Evolutionary conservation across 805 yeast genomes (phyloP), one percentile per base, ranked within the genome.

Genomic region (Torulaspora maleeae): DNA sequence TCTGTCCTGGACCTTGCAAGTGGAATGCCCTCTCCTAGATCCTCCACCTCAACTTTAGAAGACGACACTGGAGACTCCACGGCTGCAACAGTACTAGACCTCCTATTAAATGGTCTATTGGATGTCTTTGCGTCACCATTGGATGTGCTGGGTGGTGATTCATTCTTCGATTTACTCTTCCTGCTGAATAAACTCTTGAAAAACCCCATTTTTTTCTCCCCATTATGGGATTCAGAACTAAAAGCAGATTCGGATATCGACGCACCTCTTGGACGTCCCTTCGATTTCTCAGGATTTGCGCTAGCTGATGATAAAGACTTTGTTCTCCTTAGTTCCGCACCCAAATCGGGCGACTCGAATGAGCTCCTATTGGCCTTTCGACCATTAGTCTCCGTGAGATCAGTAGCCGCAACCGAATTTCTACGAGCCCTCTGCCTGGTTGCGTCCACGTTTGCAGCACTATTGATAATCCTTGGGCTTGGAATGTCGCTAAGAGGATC

Each of bases 151-250:
- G 42, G n/a, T 20, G 44, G 16, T 2, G 47, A 13, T 11, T 43
- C 40, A 11, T 34, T 43, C 30, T 38, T 48, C 25, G 48, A 49
- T 38, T 47, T 51, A 28, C 48, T 56, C 47, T 57, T 60, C 36
- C 56, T 51, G 2, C 65, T 58, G 48, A 71, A 71, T 22, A 71
- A 33, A 12, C 65, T 55, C 30, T 57, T 63, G 50, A 71, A 67
- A 45, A 71, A 70, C 0, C 74, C 72, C 10, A 43, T 25, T 24
- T 56, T 59, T 46, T 60, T 57, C 43, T 63, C 63, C 51, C 59
- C 60, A 42, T 44, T 49, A 22, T 54, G 46, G n/a, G 48, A 27
- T 3, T 48, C 24, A 28, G 27, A 17, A 17, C 30, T 15, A 15
- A 36, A 34, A 20, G 42, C 19, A 9, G 49, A 29, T 13, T 34